Evolutionary conservation across 2,329 filamentous ascomycete genomes (phyloP), one percentile per base, ranked within the genome.

Genomic region (Clonostachys chloroleuca): DNA sequence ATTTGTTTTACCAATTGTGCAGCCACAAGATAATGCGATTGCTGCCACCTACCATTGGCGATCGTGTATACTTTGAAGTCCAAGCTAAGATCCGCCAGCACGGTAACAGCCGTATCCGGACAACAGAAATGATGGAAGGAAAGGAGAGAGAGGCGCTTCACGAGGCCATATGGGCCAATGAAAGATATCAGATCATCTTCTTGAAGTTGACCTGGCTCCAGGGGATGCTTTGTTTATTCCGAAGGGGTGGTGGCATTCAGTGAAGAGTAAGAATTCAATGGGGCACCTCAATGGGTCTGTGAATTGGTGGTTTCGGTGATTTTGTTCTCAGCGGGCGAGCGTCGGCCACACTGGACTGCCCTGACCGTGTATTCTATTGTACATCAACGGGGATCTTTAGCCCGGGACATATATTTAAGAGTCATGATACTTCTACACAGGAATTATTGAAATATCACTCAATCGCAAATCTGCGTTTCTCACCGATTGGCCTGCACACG

Each of bases 111-210:
- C 68, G 72, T 16, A 72, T 96, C 54, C 77, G 91, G 48, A 87
- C 88, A 0, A 77, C 84, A 12, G 91, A 96, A 61, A 96, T 97
- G 92, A 96, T 97, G 91, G 75, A 84, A 45, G 91, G 91, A 0
- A 66, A 70, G 3, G 89, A 96, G 67, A 83, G 83, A 53, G 65
- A 72, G 17, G 69, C 76, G 3, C 64, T 96, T 13, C 81, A 92
- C 53, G 67, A 77, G 2, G 82, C 77, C 4, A 76, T 96, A 4
- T 97, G 92, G 94, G 68, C 64, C 3, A 54, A 60, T 3, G 52
- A 60, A 49, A 45, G 36, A 49, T 18, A 18, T 56, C 49, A 50
- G 63, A 54, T 54, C 68, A 56, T 54, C 56, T 77, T 17, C 54
- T 64, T 4, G 79, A 89, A 58, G 80, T 77, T 2, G 61, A 67